Conservation (phyloP, 345 rosid species). For the Excoecaria agallocha region DNA sequence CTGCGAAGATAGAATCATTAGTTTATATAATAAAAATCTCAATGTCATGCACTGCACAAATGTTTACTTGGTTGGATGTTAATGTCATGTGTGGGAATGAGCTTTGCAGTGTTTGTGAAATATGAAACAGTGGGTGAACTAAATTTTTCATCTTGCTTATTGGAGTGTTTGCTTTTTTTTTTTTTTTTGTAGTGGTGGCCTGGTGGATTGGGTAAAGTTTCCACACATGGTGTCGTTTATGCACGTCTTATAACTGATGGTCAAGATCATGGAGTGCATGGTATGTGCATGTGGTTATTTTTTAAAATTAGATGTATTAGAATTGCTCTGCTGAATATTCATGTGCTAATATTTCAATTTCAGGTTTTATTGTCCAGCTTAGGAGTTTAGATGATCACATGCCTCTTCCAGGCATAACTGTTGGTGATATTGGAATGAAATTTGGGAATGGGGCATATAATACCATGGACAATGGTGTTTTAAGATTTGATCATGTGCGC, state of each 20-base stretch:
- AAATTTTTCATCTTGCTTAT: constrained; percentile 1
- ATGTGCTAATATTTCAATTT: constrained; percentile 26
- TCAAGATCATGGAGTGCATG: constrained; percentile 84
- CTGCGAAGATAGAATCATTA: neutral
- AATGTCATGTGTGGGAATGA: constrained; percentile 1
- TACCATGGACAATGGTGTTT: constrained; percentile 92
- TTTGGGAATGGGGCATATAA: constrained; percentile 93
- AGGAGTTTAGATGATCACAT: constrained; percentile 91
- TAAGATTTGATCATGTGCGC: constrained; percentile 85
- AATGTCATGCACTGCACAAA: neutral
- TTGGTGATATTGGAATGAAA: constrained; percentile 94
- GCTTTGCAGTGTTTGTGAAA: neutral
- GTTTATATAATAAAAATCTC: neutral
- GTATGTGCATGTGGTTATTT: constrained; percentile 35
- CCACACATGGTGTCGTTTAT: constrained; percentile 93
- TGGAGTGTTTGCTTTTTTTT: constrained; percentile 11
- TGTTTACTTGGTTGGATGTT: neutral
- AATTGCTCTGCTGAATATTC: constrained; percentile 10
- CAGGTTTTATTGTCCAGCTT: constrained; percentile 96
- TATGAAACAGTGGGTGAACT: neutral
- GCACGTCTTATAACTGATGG: constrained; percentile 82
- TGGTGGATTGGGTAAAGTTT: constrained; percentile 88
- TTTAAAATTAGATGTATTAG: neutral
- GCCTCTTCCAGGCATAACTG: constrained; percentile 89
- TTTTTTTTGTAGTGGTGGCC: constrained; percentile 92